Percentiles rank a stretch among this genome's conserved stretches.
Evolutionary conservation across 2,329 filamentous ascomycete species (phyloP).

Genomic region (Emericellopsis cladophorae): DNA sequence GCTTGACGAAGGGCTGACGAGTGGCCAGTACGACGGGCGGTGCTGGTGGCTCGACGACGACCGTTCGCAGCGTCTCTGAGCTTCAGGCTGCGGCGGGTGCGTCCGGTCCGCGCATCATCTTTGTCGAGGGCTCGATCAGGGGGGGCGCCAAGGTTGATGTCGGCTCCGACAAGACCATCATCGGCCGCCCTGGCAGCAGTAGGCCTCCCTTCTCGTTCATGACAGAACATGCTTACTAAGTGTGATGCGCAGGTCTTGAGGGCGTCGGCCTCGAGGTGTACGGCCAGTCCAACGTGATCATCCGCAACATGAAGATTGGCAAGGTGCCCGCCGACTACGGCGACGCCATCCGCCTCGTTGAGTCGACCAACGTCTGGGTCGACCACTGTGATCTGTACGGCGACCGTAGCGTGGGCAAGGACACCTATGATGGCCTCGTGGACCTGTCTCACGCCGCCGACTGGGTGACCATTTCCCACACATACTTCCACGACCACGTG

Average conservation of each 20-base stretch:
- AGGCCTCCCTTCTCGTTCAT: neutral
- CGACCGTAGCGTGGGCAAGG: constrained; percentile 21
- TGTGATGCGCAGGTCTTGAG: constrained; percentile 11
- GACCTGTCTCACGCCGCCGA: constrained; percentile 28
- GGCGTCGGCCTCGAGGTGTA: constrained; percentile 34
- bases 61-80: constrained; percentile 10
- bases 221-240: neutral
- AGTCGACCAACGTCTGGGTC: constrained; percentile 30
- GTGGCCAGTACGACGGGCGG: constrained; percentile 12
- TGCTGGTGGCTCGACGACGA: constrained; percentile 12
- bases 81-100: constrained; percentile 13
- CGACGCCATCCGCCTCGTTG: constrained; percentile 37
- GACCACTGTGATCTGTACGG: constrained; percentile 26
- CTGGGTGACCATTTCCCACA: constrained; percentile 25
- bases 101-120: constrained; percentile 13
- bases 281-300: constrained; percentile 37
- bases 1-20: neutral
- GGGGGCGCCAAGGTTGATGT: constrained; percentile 16
- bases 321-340: constrained; percentile 30
- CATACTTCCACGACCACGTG: constrained; percentile 26
- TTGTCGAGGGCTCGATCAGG: constrained; percentile 14
- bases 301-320: constrained; percentile 40
- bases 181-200: constrained; percentile 20
- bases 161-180: constrained; percentile 28
- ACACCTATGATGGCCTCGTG: constrained; percentile 25